Conservation (phyloP, 352 stramenopile species). For the Achlya hypogyna region DNA sequence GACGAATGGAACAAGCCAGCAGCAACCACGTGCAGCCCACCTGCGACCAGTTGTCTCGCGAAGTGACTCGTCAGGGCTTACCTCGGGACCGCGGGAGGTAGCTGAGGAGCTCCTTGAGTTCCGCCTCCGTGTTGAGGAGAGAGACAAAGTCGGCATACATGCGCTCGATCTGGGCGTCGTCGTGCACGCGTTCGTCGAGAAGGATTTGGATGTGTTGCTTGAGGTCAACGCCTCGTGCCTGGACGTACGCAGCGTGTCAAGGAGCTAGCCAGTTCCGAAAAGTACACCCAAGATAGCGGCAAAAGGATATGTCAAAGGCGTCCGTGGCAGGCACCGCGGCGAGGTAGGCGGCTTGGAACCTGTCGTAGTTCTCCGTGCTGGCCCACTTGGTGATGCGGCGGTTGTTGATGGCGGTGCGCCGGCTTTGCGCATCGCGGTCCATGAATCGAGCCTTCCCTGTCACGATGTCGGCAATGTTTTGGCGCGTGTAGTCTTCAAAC, state of each 20-base stretch:
- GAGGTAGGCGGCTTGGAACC: slow-evolving; percentile 50
- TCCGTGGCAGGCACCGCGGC: slow-evolving; percentile 36
- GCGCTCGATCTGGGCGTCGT: slow-evolving; percentile 66
- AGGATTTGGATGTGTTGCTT: slow-evolving; percentile 73
- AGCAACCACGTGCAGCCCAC: slow-evolving; percentile 68
- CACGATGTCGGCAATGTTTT: slow-evolving; percentile 76
- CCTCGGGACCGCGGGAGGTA: slow-evolving; percentile 38
- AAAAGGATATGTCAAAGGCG: slow-evolving; percentile 83
- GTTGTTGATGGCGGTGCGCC: slow-evolving; percentile 75
- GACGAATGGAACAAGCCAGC: slow-evolving; percentile 80
- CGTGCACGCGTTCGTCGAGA: slow-evolving; percentile 61
- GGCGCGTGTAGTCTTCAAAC: slow-evolving; percentile 83
- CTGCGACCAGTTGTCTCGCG: slow-evolving; percentile 32
- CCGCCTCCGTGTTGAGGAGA: slow-evolving; percentile 58
- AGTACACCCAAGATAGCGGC: background rate
- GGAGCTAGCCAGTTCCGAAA: slow-evolving; percentile 22
- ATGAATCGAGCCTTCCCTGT: slow-evolving; percentile 71
- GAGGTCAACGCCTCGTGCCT: slow-evolving; percentile 60
- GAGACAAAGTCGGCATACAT: slow-evolving; percentile 77
- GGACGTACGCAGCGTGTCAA: slow-evolving; percentile 42
- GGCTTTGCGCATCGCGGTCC: slow-evolving; percentile 54
- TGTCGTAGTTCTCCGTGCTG: slow-evolving; percentile 79
- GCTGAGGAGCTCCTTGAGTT: slow-evolving; percentile 79
- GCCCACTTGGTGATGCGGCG: slow-evolving; percentile 83
- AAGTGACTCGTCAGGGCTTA: background rate